These are phyloP conservation scores for Entomortierella lignicola DNA, from an alignment of 192 early-diverging fungal species.

Conservation along the genomic window DNA sequence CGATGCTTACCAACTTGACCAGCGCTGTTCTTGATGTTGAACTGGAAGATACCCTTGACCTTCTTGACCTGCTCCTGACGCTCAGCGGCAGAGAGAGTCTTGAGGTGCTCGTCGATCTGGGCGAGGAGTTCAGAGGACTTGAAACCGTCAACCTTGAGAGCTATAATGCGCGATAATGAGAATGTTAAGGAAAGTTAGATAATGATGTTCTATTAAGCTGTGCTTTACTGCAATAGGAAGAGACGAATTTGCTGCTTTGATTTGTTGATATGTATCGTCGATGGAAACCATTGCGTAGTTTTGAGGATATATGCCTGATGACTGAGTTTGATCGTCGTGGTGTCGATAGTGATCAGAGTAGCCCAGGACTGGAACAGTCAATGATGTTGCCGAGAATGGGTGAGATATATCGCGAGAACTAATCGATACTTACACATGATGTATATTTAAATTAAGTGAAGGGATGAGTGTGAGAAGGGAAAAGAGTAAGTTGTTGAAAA, in stretches of 20 bases:
- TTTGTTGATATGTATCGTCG: too few species aligned
- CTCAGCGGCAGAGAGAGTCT: constrained; percentile 67
- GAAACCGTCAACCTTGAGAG: constrained; percentile 68
- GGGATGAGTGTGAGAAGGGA: neutral
- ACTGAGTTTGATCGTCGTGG: too few species aligned
- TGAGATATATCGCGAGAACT: too few species aligned
- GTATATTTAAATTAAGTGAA: neutral
- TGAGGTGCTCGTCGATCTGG: constrained; percentile 70
- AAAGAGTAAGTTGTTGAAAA: neutral
- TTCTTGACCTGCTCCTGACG: constrained; percentile 74
- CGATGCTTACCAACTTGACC: constrained; percentile 58
- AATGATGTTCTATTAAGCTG: neutral
- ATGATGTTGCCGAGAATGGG: too few species aligned
- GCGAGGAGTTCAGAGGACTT: constrained; percentile 80
- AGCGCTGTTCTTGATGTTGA: constrained; percentile 81
- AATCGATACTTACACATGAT: constrained; percentile 5
- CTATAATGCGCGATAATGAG: neutral
- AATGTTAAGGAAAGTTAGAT: neutral
- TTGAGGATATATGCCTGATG: too few species aligned
- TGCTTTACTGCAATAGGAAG: too few species aligned
- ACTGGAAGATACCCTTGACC: constrained; percentile 89
- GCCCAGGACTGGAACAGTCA: neutral
- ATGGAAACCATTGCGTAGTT: too few species aligned
- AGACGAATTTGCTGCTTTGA: too few species aligned
- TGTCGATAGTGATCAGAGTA: neutral